A percentile compares a stretch with the other conserved stretches of the same genome.
Evolutionary conservation across 805 yeast genomes (phyloP).

Genomic region (Hanseniaspora guilliermondii): DNA sequence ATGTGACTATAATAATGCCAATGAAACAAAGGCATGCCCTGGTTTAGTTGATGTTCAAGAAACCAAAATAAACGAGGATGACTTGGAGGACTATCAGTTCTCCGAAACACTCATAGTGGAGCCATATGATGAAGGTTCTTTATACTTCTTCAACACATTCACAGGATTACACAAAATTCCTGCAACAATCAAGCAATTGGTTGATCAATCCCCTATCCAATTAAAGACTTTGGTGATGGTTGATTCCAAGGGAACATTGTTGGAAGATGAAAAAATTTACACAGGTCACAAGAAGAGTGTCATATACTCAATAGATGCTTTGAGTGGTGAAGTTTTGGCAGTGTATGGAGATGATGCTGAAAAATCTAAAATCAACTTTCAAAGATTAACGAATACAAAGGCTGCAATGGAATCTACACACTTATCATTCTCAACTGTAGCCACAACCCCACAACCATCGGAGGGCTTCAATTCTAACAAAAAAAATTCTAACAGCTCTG

Average conservation of each 20-base stretch:
- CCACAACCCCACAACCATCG: conserved; percentile 6
- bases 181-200: conserved; percentile 61
- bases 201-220: conserved; percentile 76
- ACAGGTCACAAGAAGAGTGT: conserved; percentile 75
- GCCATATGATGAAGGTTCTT: conserved; percentile 71
- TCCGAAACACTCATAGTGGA: conserved; percentile 73
- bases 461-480: conserved; percentile 1
- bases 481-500: conserved; percentile 16
- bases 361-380: conserved; percentile 19
- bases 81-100: background rate
- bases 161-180: conserved; percentile 73
- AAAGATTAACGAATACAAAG: conserved; percentile 14
- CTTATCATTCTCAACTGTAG: background rate
- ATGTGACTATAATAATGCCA: background rate
- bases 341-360: conserved; percentile 48
- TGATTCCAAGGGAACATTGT: conserved; percentile 29
- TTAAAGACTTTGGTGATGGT: conserved; percentile 34
- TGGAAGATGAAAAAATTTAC: conserved; percentile 62
- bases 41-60: conserved; percentile 42
- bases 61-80: conserved; percentile 15
- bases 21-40: conserved; percentile 15
- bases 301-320: conserved; percentile 58
- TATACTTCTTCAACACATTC: conserved; percentile 66
- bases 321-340: conserved; percentile 59
- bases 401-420: background rate